Evolutionary conservation across 371 early-diverging fungal genomes (phyloP), one percentile per base, ranked within the genome.

Genomic region (Apophysomyces sp.): DNA sequence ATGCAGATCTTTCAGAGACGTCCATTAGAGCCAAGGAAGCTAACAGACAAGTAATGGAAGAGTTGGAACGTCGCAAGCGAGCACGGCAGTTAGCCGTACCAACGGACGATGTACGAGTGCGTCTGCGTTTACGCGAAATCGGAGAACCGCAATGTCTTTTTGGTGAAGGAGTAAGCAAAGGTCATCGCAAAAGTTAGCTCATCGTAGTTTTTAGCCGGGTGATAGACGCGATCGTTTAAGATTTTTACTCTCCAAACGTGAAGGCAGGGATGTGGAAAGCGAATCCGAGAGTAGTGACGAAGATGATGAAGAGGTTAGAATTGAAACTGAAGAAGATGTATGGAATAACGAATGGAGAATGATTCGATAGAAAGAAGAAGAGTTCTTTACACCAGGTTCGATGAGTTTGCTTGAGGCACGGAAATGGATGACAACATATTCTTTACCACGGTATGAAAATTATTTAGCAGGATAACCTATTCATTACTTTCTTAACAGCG

Each of bases 141-240:
- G 87, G 84, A 1, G 91, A 96, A 57, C 98, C 98, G 0, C 86
- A 91, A 57, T 94, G 94, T 62, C 76, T 96, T 2, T 98, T 98
- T 69, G 97, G 90, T 40, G 98, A 98, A 87, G 95, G 94, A 37
- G 94, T 93, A 89, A 67, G 78, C 67, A 31, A 21, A 21, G 5
- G 34, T 53, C 11, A n/a, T 28, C 36, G 27, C 4, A 16, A 0
- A 28, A 49, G 7, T 31, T 31, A 58, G 4, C 15, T 26, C 29
- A 52, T 51, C 32, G 7, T 15, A 18, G 28, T 5, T 49, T 41
- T 15, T 73, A 94, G 90, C 92, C 95, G 29, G 93, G 88, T 28
- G 97, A 98, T 67, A 80, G 97, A 49, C 83, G 97, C 31, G 87
- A 91, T 65, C 92, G 97, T 60, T 66, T 97, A 49, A 79, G 95